Base-by-base conservation (phyloP, 2,329 filamentous ascomycete genomes). In the Verticillium albo-atrum region DNA sequence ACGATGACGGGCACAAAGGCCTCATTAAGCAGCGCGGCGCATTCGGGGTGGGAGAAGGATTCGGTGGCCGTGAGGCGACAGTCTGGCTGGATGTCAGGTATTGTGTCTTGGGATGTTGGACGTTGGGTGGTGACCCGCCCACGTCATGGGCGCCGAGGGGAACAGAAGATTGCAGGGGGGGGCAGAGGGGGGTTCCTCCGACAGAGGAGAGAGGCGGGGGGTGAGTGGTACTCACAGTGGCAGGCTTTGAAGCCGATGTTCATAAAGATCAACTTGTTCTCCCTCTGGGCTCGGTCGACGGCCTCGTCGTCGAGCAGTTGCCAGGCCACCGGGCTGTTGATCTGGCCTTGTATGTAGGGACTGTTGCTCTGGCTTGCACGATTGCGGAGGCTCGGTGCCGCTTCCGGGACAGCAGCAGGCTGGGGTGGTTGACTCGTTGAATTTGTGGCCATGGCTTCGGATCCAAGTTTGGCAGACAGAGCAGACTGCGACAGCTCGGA, bases 241-340 rank as follows among this genome's bases (percentile, higher is more conserved):
- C 95, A 98, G 50, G 95, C 92, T 23, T 90, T 90, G 78, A 97
- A 99, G 55, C 95, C 95, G 69, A 98, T 93, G 72, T 94, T 96
- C 62, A 98, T 80, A 71, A 97, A 98, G 61, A 99, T 88, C 60
- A 97, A 81, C 69, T 92, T 90, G 74, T 98, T 96, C 66, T 93
- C 86, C 66, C 81, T 85, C 72, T 86, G 89, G 17, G 95, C 94
- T 54, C 92, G 81, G 63, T 84, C 83, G 58, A 97, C 80, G 17
- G 91, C 86, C 68, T 92, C 88, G 25, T 89, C 82, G 65, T 89
- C 89, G 81, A 96, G 91, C 61, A 91, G 80, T 79, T 99, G 95
- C 95, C 95, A 99, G 67, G 88, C 87, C 37, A 98, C 93, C 2
- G 88, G 87, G 72, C 96, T 96, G 66, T 89, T 80, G 72, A 87